These are phyloP conservation scores for Cyclanthera cordifolia DNA, from an alignment of 306 rosid genomes.

Conservation along the genomic window DNA sequence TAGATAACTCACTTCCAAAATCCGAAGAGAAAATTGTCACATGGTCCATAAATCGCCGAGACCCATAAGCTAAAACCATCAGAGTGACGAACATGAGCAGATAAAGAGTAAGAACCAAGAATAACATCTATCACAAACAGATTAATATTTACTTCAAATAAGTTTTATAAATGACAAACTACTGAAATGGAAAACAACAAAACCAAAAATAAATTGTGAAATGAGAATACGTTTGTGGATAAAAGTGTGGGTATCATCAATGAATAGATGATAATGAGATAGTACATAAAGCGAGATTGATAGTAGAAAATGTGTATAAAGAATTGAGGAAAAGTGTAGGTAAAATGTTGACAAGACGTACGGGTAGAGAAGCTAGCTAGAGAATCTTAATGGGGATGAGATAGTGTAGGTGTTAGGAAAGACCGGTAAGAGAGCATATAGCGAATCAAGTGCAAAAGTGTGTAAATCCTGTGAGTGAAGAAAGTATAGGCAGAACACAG, in stretches of 20 bases:
- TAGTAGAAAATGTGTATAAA: not conserved
- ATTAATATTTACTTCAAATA: not conserved
- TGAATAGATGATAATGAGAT: not conserved
- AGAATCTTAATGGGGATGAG: not conserved
- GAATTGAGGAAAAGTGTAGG: too few species aligned
- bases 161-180: not conserved
- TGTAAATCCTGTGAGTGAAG: not conserved
- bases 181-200: not conserved
- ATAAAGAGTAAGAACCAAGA: too few species aligned
- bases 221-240: not conserved
- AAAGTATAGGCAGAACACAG: too few species aligned
- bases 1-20: too few species aligned
- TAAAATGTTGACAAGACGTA: not conserved
- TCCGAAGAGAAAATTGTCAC: too few species aligned
- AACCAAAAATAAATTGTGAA: not conserved
- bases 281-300: not conserved
- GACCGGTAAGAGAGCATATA: not conserved
- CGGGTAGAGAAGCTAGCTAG: not conserved
- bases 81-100: too few species aligned
- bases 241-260: not conserved
- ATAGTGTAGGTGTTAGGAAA: not conserved
- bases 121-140: too few species aligned
- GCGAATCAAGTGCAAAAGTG: not conserved
- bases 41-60: too few species aligned
- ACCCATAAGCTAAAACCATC: too few species aligned